A percentile compares a stretch with the other conserved stretches of the same genome.
Evolutionary conservation across 306 rosid species (phyloP).

Genomic region (Biancaea sappan): DNA sequence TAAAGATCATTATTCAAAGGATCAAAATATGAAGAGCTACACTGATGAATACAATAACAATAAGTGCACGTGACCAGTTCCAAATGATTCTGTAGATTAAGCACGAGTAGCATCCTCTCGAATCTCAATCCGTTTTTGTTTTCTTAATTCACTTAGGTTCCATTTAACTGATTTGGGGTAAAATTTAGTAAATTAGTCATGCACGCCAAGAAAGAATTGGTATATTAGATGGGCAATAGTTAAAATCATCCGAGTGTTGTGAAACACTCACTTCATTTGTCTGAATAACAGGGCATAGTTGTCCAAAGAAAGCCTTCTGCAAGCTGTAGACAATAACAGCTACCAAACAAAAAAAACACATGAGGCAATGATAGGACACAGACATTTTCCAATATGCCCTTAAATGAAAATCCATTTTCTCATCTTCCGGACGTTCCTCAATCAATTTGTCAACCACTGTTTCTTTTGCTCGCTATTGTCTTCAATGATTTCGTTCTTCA

Average conservation of each 20-base stretch:
- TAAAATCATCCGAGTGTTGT: constrained; percentile 12
- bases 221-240: constrained; percentile 8
- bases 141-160: neutral
- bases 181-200: constrained; percentile 8
- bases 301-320: constrained; percentile 40
- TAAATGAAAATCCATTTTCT: constrained; percentile 37
- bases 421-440: constrained; percentile 36
- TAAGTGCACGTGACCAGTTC: too few species aligned
- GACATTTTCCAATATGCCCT: constrained; percentile 39
- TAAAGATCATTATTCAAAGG: too few species aligned
- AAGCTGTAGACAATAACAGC: constrained; percentile 36
- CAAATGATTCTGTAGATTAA: neutral
- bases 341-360: constrained; percentile 40
- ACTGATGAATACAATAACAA: neutral
- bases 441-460: constrained; percentile 8
- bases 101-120: neutral
- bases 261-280: constrained; percentile 29
- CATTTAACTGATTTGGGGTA: neutral
- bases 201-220: neutral
- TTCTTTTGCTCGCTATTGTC: constrained; percentile 50
- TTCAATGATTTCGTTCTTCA: constrained; percentile 54
- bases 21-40: too few species aligned
- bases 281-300: constrained; percentile 35
- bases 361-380: constrained; percentile 25
- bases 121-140: neutral